These are phyloP conservation scores for Elsinoe arachidis DNA, from an alignment of 2,329 filamentous ascomycete genomes.

Conservation along the genomic window DNA sequence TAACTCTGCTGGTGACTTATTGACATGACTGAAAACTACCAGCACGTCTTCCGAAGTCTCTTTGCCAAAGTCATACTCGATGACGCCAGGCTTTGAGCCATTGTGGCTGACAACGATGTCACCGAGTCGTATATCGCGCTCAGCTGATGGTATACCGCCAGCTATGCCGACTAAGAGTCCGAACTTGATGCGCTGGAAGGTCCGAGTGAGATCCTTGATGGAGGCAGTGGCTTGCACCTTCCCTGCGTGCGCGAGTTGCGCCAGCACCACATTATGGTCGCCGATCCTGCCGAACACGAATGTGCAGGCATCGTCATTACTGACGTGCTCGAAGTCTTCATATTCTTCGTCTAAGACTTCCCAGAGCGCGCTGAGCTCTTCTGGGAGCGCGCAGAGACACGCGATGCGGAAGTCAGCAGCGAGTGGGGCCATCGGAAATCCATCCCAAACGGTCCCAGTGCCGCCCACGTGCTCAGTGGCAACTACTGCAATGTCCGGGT, in stretches of 20 bases:
- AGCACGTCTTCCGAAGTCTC: background rate
- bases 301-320: conserved; percentile 13
- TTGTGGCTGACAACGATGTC: conserved; percentile 23
- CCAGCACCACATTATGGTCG: conserved; percentile 23
- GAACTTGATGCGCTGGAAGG: conserved; percentile 18
- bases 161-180: conserved; percentile 22
- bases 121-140: conserved; percentile 22
- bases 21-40: conserved; percentile 1
- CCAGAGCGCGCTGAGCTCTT: conserved; percentile 18
- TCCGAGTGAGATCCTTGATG: conserved; percentile 18
- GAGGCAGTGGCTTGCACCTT: conserved; percentile 18
- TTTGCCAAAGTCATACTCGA: conserved; percentile 23
- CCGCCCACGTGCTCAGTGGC: background rate
- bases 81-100: conserved; percentile 15
- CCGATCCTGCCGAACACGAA: conserved; percentile 19
- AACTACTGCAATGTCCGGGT: background rate
- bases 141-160: conserved; percentile 18
- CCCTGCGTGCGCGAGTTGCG: conserved; percentile 19
- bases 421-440: background rate
- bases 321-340: background rate
- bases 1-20: conserved; percentile 13
- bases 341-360: conserved; percentile 19
- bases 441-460: background rate
- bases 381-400: conserved; percentile 16
- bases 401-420: background rate